Evolutionary conservation across 352 stramenopile genomes (phyloP).

Genomic region (Phytophthora colocasiae): DNA sequence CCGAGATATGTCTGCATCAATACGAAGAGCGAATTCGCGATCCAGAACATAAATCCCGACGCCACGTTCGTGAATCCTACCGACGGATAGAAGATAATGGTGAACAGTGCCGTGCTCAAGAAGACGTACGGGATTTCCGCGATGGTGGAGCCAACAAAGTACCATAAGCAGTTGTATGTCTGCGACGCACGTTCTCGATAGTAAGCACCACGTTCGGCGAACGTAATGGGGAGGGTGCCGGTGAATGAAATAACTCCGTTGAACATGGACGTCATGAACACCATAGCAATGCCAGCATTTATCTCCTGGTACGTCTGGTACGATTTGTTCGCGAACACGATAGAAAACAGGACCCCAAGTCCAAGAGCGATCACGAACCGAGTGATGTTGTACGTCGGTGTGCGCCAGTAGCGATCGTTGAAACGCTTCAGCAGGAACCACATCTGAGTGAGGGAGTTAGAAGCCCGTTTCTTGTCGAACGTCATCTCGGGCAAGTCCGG

Average conservation of each 20-base stretch:
- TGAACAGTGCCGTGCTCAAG: constrained; percentile 44
- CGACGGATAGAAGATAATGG: constrained; percentile 52
- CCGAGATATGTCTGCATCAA: constrained; percentile 49
- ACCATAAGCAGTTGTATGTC: constrained; percentile 83
- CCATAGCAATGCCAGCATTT: constrained; percentile 66
- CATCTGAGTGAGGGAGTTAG: constrained; percentile 36
- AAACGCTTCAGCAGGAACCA: constrained; percentile 39
- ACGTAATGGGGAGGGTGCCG: constrained; percentile 75
- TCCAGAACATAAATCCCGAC: constrained; percentile 48
- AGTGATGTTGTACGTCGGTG: constrained; percentile 84
- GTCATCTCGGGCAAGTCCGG: constrained; percentile 32
- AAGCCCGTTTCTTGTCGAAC: constrained; percentile 44
- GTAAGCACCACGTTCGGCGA: constrained; percentile 85
- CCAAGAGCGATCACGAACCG: constrained; percentile 64
- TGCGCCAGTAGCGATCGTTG: constrained; percentile 64
- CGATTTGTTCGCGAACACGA: constrained; percentile 58
- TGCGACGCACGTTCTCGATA: constrained; percentile 68
- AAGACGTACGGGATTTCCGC: constrained; percentile 79
- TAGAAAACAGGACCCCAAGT: constrained; percentile 76
- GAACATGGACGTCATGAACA: constrained; percentile 85
- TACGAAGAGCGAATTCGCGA: constrained; percentile 41
- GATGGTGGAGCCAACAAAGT: constrained; percentile 78
- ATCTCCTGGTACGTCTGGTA: constrained; percentile 47
- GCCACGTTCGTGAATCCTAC: constrained; percentile 52
- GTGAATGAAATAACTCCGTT: constrained; percentile 78